These are phyloP conservation scores for Dactylellina sp. DNA, from an alignment of 2,329 filamentous ascomycete genomes.

Conservation along the genomic window DNA sequence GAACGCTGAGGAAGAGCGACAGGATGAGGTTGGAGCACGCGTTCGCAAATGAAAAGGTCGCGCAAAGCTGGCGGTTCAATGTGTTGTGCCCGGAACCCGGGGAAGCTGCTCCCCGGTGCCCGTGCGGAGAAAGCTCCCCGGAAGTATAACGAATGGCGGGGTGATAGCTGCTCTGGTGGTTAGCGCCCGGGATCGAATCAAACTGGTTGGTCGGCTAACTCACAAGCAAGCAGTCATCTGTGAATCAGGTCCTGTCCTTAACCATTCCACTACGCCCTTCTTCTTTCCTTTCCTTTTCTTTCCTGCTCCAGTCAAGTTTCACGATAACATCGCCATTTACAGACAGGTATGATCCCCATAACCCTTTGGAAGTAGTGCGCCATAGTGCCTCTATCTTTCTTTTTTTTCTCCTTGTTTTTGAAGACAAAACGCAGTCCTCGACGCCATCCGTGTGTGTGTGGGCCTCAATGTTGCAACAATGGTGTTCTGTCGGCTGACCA, in stretches of 20 bases:
- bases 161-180: slow-evolving; percentile 7
- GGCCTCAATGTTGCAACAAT: neutral
- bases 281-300: slow-evolving; percentile 22
- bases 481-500: slow-evolving; percentile 52
- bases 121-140: neutral
- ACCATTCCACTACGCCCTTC: slow-evolving; percentile 3
- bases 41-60: slow-evolving; percentile 42
- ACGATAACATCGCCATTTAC: slow-evolving; percentile 47
- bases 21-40: slow-evolving; percentile 40
- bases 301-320: slow-evolving; percentile 41
- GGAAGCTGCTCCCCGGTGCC: neutral
- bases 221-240: neutral
- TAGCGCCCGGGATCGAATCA: slow-evolving; percentile 1
- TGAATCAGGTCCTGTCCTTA: slow-evolving; percentile 1
- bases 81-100: neutral
- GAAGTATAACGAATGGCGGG: slow-evolving; percentile 20
- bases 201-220: neutral
- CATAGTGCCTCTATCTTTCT: too few species aligned
- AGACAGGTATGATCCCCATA: slow-evolving; percentile 30
- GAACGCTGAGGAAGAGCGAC: slow-evolving; percentile 60
- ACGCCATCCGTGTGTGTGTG: slow-evolving; percentile 4
- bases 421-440: neutral
- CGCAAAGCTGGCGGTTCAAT: slow-evolving; percentile 8
- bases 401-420: neutral
- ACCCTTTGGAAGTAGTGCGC: too few species aligned